These are phyloP conservation scores for Rutstroemia sp. DNA, from an alignment of 2,329 filamentous ascomycete genomes.

Conservation along the genomic window DNA sequence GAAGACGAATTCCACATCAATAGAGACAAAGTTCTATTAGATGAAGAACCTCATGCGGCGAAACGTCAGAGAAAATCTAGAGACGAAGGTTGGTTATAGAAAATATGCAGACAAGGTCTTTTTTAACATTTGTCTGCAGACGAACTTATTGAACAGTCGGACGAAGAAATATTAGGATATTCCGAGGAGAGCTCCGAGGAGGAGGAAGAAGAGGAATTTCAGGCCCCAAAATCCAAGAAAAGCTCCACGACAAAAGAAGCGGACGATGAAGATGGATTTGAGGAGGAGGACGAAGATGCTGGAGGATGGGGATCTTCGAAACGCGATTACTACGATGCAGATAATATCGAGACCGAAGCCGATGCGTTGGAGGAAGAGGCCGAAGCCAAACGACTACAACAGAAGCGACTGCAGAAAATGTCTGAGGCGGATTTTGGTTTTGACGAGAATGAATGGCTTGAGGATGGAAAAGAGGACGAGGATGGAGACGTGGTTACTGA, in stretches of 20 bases:
- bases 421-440: constrained; percentile 88
- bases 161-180: constrained; percentile 52
- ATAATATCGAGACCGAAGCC: constrained; percentile 57
- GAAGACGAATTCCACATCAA: constrained; percentile 91
- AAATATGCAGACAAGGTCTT: not conserved
- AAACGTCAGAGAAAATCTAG: constrained; percentile 68
- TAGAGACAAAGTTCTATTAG: constrained; percentile 77
- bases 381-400: constrained; percentile 80
- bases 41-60: constrained; percentile 63
- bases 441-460: constrained; percentile 80
- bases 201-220: constrained; percentile 27
- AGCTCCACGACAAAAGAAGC: constrained; percentile 45
- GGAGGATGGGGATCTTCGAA: constrained; percentile 82
- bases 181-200: constrained; percentile 38
- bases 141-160: constrained; percentile 49
- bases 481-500: constrained; percentile 67
- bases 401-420: constrained; percentile 87
- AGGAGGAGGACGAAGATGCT: constrained; percentile 49
- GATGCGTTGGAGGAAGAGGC: constrained; percentile 84
- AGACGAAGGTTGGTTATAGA: constrained; percentile 50
- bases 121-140: constrained; percentile 31
- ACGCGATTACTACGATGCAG: constrained; percentile 89
- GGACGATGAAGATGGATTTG: constrained; percentile 46
- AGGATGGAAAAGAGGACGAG: constrained; percentile 41
- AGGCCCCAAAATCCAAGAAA: constrained; percentile 3